Conservation (phyloP, 2,329 filamentous ascomycete genomes). For the Aspergillus melleus region DNA sequence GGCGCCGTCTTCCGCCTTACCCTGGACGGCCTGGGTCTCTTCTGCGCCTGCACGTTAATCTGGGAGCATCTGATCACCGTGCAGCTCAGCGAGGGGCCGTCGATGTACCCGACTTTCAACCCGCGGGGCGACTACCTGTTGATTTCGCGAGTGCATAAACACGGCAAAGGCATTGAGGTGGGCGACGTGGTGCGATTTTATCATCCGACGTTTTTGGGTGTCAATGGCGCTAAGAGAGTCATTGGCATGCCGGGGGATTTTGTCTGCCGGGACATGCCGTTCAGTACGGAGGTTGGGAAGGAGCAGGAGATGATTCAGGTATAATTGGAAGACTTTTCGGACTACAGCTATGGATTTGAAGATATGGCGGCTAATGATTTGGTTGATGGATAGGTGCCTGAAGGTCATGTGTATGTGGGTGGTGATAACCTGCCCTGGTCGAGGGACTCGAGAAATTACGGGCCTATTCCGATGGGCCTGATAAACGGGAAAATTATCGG, state of each 20-base stretch:
- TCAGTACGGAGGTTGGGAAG: slow-evolving; percentile 32
- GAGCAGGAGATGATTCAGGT: slow-evolving; percentile 53
- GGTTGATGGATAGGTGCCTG: slow-evolving; percentile 64
- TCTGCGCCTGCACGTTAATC: slow-evolving; percentile 38
- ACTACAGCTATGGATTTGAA: not conserved
- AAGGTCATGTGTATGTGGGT: slow-evolving; percentile 87
- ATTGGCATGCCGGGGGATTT: slow-evolving; percentile 67
- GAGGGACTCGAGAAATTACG: slow-evolving; percentile 82
- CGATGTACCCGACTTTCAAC: slow-evolving; percentile 84
- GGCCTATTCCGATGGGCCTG: slow-evolving; percentile 80
- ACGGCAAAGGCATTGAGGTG: slow-evolving; percentile 67
- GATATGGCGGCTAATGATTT: not conserved
- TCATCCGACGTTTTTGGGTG: slow-evolving; percentile 66
- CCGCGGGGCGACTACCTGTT: slow-evolving; percentile 67
- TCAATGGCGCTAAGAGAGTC: slow-evolving; percentile 75
- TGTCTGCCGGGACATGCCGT: slow-evolving; percentile 46
- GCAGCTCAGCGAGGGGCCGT: slow-evolving; percentile 67
- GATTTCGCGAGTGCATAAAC: slow-evolving; percentile 65
- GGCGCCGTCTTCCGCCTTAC: slow-evolving; percentile 27
- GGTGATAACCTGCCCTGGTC: slow-evolving; percentile 87
- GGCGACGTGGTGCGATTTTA: slow-evolving; percentile 82
- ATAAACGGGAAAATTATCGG: slow-evolving; percentile 80
- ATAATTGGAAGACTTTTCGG: slow-evolving; percentile 13
- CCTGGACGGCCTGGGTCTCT: slow-evolving; percentile 34
- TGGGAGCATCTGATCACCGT: slow-evolving; percentile 63